Percentiles rank a stretch among this genome's conserved stretches.
Evolutionary conservation across 2,329 filamentous ascomycete genomes (phyloP).

Genomic region (Raffaelea deltoideospora): DNA sequence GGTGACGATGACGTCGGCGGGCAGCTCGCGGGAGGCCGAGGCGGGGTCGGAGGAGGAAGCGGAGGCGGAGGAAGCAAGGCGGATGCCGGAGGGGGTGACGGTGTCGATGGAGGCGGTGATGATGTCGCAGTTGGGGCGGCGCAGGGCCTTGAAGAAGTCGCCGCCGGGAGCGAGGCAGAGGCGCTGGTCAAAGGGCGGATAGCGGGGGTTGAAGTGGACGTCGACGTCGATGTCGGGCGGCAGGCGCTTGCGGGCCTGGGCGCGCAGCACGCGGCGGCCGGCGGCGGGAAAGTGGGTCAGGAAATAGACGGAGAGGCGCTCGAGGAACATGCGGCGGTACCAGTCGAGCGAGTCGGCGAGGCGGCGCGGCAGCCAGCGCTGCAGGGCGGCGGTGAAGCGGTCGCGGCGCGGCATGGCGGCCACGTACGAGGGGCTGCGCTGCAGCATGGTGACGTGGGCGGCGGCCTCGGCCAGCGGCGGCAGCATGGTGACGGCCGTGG

Average conservation of each 20-base stretch:
- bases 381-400: slow-evolving; percentile 20
- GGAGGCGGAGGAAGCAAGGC: slow-evolving; percentile 23
- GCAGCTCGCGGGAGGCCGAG: slow-evolving; percentile 23
- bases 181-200: slow-evolving; percentile 59
- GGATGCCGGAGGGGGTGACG: slow-evolving; percentile 26
- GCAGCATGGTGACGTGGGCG: slow-evolving; percentile 59
- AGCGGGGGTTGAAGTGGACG: slow-evolving; percentile 48
- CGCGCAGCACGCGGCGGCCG: slow-evolving; percentile 31
- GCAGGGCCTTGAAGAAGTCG: slow-evolving; percentile 33
- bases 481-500: slow-evolving; percentile 64
- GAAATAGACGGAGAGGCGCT: slow-evolving; percentile 31
- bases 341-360: slow-evolving; percentile 31
- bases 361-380: slow-evolving; percentile 28
- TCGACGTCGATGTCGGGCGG: slow-evolving; percentile 38
- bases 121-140: slow-evolving; percentile 22
- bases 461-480: slow-evolving; percentile 54
- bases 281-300: slow-evolving; percentile 36
- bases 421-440: slow-evolving; percentile 63
- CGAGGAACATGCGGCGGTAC: slow-evolving; percentile 29
- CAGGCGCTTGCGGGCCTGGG: slow-evolving; percentile 30
- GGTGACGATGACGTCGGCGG: slow-evolving; percentile 48
- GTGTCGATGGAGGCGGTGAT: slow-evolving; percentile 30
- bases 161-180: slow-evolving; percentile 49
- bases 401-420: slow-evolving; percentile 33
- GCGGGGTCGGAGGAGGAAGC: slow-evolving; percentile 36